A percentile compares a stretch with the other conserved stretches of the same genome.
Evolutionary conservation across 192 early-diverging fungal genomes (phyloP).

Genomic region (Backusella luteola): DNA sequence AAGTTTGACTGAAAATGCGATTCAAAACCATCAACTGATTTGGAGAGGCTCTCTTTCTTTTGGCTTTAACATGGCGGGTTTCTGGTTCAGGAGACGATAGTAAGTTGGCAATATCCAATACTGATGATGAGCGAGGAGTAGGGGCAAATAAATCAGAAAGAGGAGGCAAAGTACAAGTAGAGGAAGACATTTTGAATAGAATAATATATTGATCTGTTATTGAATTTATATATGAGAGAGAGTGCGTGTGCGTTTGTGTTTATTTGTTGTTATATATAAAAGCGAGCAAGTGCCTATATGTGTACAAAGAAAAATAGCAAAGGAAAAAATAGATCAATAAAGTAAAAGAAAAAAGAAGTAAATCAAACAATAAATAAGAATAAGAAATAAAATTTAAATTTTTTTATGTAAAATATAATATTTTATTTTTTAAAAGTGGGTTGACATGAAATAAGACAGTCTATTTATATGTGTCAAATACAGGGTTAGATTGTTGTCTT

Average conservation of each 20-base stretch:
- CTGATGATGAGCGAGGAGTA: constrained; percentile 6
- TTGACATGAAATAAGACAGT: constrained; percentile 6
- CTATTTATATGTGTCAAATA: constrained; percentile 12
- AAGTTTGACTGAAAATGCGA: constrained; percentile 61
- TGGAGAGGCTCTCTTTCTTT: constrained; percentile 46
- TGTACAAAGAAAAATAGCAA: not conserved
- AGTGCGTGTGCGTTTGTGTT: not conserved
- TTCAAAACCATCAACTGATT: constrained; percentile 58
- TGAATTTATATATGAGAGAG: not conserved
- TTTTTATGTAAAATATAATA: not conserved
- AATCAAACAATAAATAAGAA: constrained; percentile 1
- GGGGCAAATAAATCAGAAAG: constrained; percentile 26
- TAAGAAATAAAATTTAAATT: not conserved
- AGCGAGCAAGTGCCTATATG: not conserved
- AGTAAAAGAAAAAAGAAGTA: not conserved
- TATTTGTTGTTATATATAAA: not conserved
- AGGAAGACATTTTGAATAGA: not conserved
- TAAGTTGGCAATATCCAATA: constrained; percentile 1
- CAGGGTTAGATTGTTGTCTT: constrained; percentile 12
- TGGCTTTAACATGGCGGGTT: constrained; percentile 25
- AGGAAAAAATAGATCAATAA: not conserved
- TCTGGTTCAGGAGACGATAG: not conserved
- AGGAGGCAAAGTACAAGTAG: constrained; percentile 30
- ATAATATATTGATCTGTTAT: constrained; percentile 39
- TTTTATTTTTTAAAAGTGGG: not conserved